Evolutionary conservation across 1,139 yeast species (phyloP), one percentile per base, ranked within the genome.

Genomic region (Blastobotrys ciferrii): DNA sequence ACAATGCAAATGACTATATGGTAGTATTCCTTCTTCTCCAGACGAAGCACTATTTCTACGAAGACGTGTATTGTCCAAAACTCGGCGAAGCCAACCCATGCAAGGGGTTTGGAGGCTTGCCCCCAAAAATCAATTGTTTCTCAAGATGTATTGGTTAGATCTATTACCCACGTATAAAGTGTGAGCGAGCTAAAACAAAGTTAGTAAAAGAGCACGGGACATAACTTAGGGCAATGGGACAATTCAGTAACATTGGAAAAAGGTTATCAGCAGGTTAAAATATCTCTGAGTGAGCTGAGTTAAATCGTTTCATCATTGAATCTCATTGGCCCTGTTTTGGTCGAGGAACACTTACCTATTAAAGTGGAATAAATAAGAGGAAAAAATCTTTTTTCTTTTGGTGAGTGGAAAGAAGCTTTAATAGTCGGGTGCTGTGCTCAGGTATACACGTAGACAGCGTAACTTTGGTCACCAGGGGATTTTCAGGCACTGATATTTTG

Each of bases 241-340:
- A 13, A 33, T 13, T 33, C 38, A 33, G 38, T 33, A 33, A 33
- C 38, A 19, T 33, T 33, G 38, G 38, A 51, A 32, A 45, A 41
- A 42, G 15, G 46, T 47, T 55, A 49, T 55, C 58, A 55, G 54
- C 58, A 55, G 38, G 44, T 37, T 47, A 54, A 55, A 55, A 17
- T 48, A 50, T 38, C 53, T 55, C 58, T 51, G 84, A 78, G 19
- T 61, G 55, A 38, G 66, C 57, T 41, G 70, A 68, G 61, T 78
- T 68, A 61, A 76, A 81, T 5, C 80, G 71, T 53, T 35, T 54
- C 58, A 54, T 54, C 57, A 53, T 52, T 42, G 11, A 15, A 40
- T 31, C 14, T n/a, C 38, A 32, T 37, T 6, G 18, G 25, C 19
- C 13, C 9, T 18, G 18, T 12, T 19, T 13, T 32, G 30, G 13